These are phyloP conservation scores for Pseudogymnoascus sp. DNA, from an alignment of 2,329 filamentous ascomycete species.

Conservation along the genomic window DNA sequence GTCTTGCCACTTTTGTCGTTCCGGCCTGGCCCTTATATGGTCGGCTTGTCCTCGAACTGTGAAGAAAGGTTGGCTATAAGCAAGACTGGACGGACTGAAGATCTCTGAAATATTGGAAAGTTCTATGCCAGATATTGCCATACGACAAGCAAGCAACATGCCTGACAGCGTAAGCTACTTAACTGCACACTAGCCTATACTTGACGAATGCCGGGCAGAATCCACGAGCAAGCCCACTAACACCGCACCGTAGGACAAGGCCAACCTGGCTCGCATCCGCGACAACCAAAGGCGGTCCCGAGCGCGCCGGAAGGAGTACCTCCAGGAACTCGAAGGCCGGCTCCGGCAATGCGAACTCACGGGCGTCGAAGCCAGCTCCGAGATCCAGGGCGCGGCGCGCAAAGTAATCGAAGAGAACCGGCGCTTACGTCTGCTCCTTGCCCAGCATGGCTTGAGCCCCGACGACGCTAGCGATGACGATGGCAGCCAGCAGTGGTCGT, in stretches of 20 bases:
- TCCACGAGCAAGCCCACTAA: conserved; percentile 7
- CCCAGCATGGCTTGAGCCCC: conserved; percentile 38
- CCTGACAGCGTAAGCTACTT: conserved; percentile 9
- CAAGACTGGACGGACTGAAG: background rate
- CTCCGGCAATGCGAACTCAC: conserved; percentile 55
- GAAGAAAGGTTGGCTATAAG: background rate
- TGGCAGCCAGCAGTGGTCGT: background rate
- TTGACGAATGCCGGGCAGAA: conserved; percentile 4
- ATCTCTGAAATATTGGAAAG: background rate
- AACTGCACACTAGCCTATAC: conserved; percentile 6
- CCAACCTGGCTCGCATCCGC: conserved; percentile 52
- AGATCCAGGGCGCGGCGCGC: conserved; percentile 64
- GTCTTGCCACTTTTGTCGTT: background rate
- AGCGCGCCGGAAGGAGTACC: conserved; percentile 65
- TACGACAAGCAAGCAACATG: conserved; percentile 4
- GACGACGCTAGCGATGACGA: background rate
- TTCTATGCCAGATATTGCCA: background rate
- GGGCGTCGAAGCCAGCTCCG: conserved; percentile 61
- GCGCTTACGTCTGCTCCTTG: conserved; percentile 52
- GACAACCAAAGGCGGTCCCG: conserved; percentile 74
- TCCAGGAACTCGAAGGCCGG: conserved; percentile 61
- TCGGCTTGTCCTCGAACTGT: background rate
- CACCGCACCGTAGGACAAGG: conserved; percentile 19
- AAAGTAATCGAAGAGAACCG: conserved; percentile 65
- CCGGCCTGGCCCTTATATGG: background rate